These are phyloP conservation scores for Houttuynia cordata DNA, from an alignment of 164 flowering plant species.

Conservation along the genomic window DNA sequence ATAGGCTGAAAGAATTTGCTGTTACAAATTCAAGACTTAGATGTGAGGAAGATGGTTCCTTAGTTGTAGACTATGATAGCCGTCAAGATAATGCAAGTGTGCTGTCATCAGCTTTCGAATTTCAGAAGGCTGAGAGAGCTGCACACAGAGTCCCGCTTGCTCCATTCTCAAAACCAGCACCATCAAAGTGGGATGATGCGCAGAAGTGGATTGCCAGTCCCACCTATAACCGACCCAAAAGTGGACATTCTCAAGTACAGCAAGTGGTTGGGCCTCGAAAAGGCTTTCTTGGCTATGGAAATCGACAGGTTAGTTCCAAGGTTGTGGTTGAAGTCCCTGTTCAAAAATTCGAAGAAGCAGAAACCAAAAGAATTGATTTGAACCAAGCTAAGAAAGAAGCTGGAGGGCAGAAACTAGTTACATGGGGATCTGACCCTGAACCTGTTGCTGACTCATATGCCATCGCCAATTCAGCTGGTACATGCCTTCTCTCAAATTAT, in stretches of 20 bases:
- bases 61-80: conserved; percentile 28
- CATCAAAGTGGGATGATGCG: conserved; percentile 96
- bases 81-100: conserved; percentile 24
- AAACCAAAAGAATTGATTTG: conserved; percentile 58
- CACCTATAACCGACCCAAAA: conserved; percentile 36
- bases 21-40: conserved; percentile 30
- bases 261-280: conserved; percentile 31
- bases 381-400: conserved; percentile 34
- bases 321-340: conserved; percentile 60
- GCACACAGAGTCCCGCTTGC: conserved; percentile 42
- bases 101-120: conserved; percentile 40
- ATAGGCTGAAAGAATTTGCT: conserved; percentile 24
- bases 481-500: conserved; percentile 9
- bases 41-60: conserved; percentile 30
- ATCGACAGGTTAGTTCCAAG: conserved; percentile 40
- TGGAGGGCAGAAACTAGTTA: conserved; percentile 32
- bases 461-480: conserved; percentile 46
- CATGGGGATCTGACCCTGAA: conserved; percentile 35
- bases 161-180: conserved; percentile 64
- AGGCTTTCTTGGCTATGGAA: conserved; percentile 27
- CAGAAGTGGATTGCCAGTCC: conserved; percentile 94
- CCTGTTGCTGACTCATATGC: conserved; percentile 37
- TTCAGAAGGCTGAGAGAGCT: conserved; percentile 57
- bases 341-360: conserved; percentile 49
- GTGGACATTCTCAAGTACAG: conserved; percentile 27